Evolutionary conservation across 768 basidiomycete genomes (phyloP).

Genomic region (Pholiota molesta): DNA sequence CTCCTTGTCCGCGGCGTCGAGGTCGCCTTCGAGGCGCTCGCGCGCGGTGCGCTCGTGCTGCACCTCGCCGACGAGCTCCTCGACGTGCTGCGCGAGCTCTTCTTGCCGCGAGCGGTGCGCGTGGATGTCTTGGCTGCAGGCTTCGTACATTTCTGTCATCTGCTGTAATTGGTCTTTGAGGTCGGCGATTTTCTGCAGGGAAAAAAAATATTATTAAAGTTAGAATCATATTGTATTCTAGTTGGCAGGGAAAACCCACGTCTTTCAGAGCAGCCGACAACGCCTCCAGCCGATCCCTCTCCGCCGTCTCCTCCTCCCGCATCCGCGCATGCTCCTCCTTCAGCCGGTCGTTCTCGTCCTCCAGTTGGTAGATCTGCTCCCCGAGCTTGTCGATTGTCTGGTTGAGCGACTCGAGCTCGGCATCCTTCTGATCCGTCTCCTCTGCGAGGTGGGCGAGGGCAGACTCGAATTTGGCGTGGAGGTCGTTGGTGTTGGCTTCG

Average conservation of each 20-base stretch:
- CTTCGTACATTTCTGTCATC: slow-evolving; percentile 65
- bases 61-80: slow-evolving; percentile 68
- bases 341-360: slow-evolving; percentile 82
- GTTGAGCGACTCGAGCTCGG: slow-evolving; percentile 72
- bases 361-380: slow-evolving; percentile 79
- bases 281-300: slow-evolving; percentile 67
- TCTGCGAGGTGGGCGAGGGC: slow-evolving; percentile 76
- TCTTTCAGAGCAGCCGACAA: slow-evolving; percentile 80
- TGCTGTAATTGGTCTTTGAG: slow-evolving; percentile 72
- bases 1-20: slow-evolving; percentile 60
- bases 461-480: slow-evolving; percentile 75
- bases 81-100: slow-evolving; percentile 73
- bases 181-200: slow-evolving; percentile 62
- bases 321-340: slow-evolving; percentile 70
- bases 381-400: slow-evolving; percentile 80
- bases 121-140: slow-evolving; percentile 62
- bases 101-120: slow-evolving; percentile 74
- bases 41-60: slow-evolving; percentile 60
- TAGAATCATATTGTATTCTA: neutral
- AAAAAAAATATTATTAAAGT: neutral
- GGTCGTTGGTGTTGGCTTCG: slow-evolving; percentile 69
- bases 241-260: slow-evolving; percentile 40
- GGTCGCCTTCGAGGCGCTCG: slow-evolving; percentile 54
- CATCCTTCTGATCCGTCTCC: slow-evolving; percentile 80
- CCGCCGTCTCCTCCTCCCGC: slow-evolving; percentile 75